Percentiles rank a stretch among this genome's conserved stretches.
phyloP scores from a whole-genome alignment of 768 basidiomycete genomes.

The Amanita subjunquillea region DNA sequence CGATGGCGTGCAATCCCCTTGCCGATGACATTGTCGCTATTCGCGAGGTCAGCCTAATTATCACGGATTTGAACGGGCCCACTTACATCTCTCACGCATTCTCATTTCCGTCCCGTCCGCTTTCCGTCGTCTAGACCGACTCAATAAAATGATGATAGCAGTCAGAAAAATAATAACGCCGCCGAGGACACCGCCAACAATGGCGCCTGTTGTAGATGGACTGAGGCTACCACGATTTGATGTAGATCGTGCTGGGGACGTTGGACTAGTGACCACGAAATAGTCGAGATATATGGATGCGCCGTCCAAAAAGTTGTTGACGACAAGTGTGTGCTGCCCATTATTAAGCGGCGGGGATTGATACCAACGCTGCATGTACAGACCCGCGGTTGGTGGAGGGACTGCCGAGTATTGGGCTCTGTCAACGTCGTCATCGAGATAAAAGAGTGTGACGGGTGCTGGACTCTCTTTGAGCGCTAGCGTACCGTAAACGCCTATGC shows the following conservation, averaged over 20 bases:
- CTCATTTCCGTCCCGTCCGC: not conserved
- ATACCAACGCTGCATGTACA: not conserved
- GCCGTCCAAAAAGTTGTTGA: not conserved
- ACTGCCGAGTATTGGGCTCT: not conserved
- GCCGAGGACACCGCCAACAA: not conserved
- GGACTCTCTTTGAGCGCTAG: not conserved
- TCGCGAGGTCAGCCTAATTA: not conserved
- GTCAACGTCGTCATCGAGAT: not conserved
- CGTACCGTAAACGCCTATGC: not conserved
- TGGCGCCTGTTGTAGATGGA: not conserved
- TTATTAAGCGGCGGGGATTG: not conserved
- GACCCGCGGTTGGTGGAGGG: not conserved
- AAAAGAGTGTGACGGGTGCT: not conserved
- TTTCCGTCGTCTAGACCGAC: not conserved
- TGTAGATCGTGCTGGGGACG: not conserved
- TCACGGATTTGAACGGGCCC: not conserved
- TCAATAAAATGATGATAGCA: not conserved
- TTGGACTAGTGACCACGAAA: not conserved
- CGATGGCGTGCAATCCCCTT: not conserved
- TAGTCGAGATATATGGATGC: not conserved
- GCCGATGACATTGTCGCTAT: not conserved
- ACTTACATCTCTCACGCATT: not conserved
- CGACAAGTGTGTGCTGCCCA: not conserved
- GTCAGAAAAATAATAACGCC: not conserved
- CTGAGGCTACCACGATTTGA: not conserved